Evolutionary conservation across 768 basidiomycete genomes (phyloP), one percentile per base, ranked within the genome.

Genomic region (Leccinum imitatum): DNA sequence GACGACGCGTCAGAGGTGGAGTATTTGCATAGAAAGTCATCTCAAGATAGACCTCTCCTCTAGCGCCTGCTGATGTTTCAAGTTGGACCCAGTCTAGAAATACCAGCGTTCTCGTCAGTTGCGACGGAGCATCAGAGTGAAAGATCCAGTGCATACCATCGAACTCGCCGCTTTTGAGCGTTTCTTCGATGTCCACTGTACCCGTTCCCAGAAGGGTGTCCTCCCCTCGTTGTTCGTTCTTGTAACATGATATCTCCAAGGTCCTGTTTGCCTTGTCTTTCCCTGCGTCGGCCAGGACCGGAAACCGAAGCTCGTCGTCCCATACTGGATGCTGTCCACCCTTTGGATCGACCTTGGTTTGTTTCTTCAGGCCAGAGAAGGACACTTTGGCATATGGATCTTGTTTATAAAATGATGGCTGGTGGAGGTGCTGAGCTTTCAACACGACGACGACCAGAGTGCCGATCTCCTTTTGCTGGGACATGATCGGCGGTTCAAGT

Each of bases 301-400:
- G 82, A 71, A 94, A 87, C 47, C 93, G 84, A 55, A 95, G 73
- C 73, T 97, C 94, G 35, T 86, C 86, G 69, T 97, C 95, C 93
- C 95, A 98, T 60, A 87, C 84, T 2, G 95, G 95, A 73, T 92
- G 90, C 69, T 98, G 95, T 0, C 95, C 95, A 3, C 95, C 95
- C 69, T 88, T 93, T 64, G 86, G 79, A 67, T 93, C 89, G 60
- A 87, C 81, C 56, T 83, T 79, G 1, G 93, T 94, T 59, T 83
- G 82, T 68, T 90, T 85, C 54, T 82, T 86, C 17, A 77, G 77
- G 41, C 86, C 85, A 72, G 78, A 74, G 59, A 95, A 74, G 3
- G 78, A 76, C 6, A 85, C 79, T 63, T 89, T 82, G 3, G 87
- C 87, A 70, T 87, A 96, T 1, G 90, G 93, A 73, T 95, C 91